Evolutionary conservation across 352 stramenopile genomes (phyloP), one percentile per base, ranked within the genome.

Genomic region (Globisporangium cederbergense): DNA sequence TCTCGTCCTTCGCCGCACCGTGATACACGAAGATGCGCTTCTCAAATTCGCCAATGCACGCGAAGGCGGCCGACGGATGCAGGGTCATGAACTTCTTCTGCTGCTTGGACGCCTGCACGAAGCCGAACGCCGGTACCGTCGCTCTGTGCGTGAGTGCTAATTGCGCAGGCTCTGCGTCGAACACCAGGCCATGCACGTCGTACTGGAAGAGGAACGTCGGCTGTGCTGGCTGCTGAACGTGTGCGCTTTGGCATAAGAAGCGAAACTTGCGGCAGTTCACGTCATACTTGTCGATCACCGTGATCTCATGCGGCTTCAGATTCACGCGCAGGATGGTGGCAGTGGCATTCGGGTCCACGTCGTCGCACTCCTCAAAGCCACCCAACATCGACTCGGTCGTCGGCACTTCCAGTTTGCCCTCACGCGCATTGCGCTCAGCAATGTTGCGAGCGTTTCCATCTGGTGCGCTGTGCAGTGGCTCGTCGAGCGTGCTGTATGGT

Each of bases 61-160:
- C 83, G n/a, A 95, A 77, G 32, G 72, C 71, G 2, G 71, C 80
- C 0, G 61, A 64, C 6, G 78, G 66, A 16, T 90, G 74, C 47
- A 86, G 83, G 14, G 74, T 78, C 74, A 93, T 73, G 60, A 89
- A 92, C 75, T 93, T 95, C 61, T 93, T 93, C 60, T 93, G 81
- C 58, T 92, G 82, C 71, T 95, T 95, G 47, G 87, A 95, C 14
- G 87, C 87, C 65, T 95, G 87, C 2, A 95, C 87, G 42, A 91
- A 95, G 2, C 84, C 87, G 51, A 95, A 93, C 0, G 87, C 87
- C 56, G 80, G 85, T 18, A 93, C 71, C 6, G 85, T 91, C 16
- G 75, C 60, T 25, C 70, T 64, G 47, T 95, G 86, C 0, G 28
- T 42, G 22, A 93, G 66, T 9, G 49, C 36, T 8, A 90, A 42